These are phyloP conservation scores for Pestalotiopsis sp. DNA, from an alignment of 2,329 filamentous ascomycete genomes.

Conservation along the genomic window DNA sequence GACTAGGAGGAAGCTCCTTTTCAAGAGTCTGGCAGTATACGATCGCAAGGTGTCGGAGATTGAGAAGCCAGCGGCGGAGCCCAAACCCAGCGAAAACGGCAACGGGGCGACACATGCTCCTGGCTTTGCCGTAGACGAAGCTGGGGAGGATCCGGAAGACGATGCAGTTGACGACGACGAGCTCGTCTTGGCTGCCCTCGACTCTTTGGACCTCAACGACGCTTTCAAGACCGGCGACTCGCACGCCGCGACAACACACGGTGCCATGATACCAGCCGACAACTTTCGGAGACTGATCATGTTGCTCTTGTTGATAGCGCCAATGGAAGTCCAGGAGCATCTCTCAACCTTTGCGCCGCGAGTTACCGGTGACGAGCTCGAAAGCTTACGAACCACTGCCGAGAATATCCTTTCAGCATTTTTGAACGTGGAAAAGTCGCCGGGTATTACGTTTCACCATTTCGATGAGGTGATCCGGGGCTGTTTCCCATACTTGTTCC, in stretches of 20 bases:
- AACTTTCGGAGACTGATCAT: slow-evolving; percentile 73
- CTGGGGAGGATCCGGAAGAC: slow-evolving; percentile 42
- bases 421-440: slow-evolving; percentile 63
- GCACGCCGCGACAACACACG: slow-evolving; percentile 50
- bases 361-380: slow-evolving; percentile 57
- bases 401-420: slow-evolving; percentile 69
- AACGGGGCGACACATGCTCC: slow-evolving; percentile 22
- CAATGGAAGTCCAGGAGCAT: slow-evolving; percentile 65
- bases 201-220: slow-evolving; percentile 66
- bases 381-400: slow-evolving; percentile 62
- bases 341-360: slow-evolving; percentile 63
- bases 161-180: slow-evolving; percentile 59
- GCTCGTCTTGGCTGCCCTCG: slow-evolving; percentile 69
- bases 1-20: slow-evolving; percentile 66
- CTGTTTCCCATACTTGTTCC: slow-evolving; percentile 68
- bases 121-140: slow-evolving; percentile 51
- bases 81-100: slow-evolving; percentile 13
- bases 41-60: slow-evolving; percentile 57
- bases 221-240: slow-evolving; percentile 57
- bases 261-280: slow-evolving; percentile 73
- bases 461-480: slow-evolving; percentile 63
- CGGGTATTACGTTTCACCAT: slow-evolving; percentile 62
- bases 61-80: slow-evolving; percentile 19
- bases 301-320: slow-evolving; percentile 69
- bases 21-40: slow-evolving; percentile 72